Base-by-base conservation (phyloP, 371 early-diverging fungal species). In the Capniomyces stellatus region DNA sequence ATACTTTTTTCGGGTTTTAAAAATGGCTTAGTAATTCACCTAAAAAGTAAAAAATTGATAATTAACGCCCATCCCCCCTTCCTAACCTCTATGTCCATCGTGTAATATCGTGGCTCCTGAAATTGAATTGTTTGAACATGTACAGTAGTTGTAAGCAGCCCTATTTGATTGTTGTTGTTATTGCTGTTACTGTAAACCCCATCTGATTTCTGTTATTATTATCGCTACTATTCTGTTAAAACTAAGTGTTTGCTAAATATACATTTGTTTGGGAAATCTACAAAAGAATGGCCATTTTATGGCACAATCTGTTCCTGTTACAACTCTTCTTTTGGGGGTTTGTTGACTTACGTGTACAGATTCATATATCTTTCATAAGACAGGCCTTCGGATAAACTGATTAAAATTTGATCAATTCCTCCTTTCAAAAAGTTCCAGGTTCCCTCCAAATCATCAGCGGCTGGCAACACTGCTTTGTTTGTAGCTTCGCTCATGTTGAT, bases 141-240 rank as follows among this genome's bases (percentile, higher is more conserved):
- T 49, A 49, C 49, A 49, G 28, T 49, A 49, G 30, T 49, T 49
- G 49, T 49, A 49, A 6, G 49, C 49, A 4, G 49, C 49, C n/a
- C 46, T 44, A 44, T 10, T 4, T 23, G 21, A 27, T 19, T 23
- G 19, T 23, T 23, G 4, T 13, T 15, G 19, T 19, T 40, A n/a
- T n/a, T n/a, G n/a, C n/a, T n/a, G n/a, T n/a, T n/a, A n/a, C n/a
- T n/a, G n/a, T n/a, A n/a, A n/a, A n/a, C n/a, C n/a, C n/a, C n/a
- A n/a, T n/a, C n/a, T n/a, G n/a, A n/a, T n/a, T n/a, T n/a, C n/a
- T 40, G 19, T 40, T 40, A 40, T 13, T 40, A 13, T 40, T 15
- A 40, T 40, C 19, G 40, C 40, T 15, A n/a, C 40, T 15, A n/a
- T 40, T 40, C 13, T 40, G 13, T 40, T 40, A 40, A 13, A 40